Percentiles rank a stretch among this genome's conserved stretches.
phyloP scores from a whole-genome alignment of 805 yeast genomes.

The Nakazawaea pomicola region DNA sequence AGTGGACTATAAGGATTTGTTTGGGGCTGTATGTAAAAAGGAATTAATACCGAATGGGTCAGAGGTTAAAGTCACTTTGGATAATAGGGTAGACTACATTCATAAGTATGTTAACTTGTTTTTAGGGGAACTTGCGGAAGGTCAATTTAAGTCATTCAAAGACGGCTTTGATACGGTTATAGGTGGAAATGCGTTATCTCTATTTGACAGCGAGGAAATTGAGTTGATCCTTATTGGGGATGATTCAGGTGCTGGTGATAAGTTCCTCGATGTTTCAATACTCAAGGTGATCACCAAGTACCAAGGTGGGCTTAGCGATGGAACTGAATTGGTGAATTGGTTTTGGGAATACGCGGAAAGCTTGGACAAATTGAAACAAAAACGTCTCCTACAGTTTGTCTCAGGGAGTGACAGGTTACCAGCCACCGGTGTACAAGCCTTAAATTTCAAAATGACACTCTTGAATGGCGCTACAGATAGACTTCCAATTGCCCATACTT shows the following conservation, averaged over 20 bases:
- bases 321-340: constrained; percentile 56
- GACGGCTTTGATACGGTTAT: constrained; percentile 73
- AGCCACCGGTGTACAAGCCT: constrained; percentile 80
- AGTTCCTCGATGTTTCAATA: constrained; percentile 54
- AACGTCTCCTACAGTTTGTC: constrained; percentile 64
- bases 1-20: constrained; percentile 47
- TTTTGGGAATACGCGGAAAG: constrained; percentile 77
- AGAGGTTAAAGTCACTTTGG: constrained; percentile 45
- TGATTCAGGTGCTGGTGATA: constrained; percentile 35
- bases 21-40: constrained; percentile 36
- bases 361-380: constrained; percentile 44
- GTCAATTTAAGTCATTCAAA: constrained; percentile 53
- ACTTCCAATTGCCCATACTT: constrained; percentile 87
- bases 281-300: constrained; percentile 72
- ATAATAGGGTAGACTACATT: constrained; percentile 58
- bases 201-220: constrained; percentile 79
- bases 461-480: constrained; percentile 36
- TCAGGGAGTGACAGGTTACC: constrained; percentile 93
- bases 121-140: constrained; percentile 47
- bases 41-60: constrained; percentile 61
- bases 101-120: constrained; percentile 57
- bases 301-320: constrained; percentile 49
- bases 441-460: constrained; percentile 67
- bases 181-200: constrained; percentile 73
- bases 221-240: constrained; percentile 76